phyloP scores from a whole-genome alignment of 2,329 filamentous ascomycete genomes.

The Calonectria crousiana region DNA sequence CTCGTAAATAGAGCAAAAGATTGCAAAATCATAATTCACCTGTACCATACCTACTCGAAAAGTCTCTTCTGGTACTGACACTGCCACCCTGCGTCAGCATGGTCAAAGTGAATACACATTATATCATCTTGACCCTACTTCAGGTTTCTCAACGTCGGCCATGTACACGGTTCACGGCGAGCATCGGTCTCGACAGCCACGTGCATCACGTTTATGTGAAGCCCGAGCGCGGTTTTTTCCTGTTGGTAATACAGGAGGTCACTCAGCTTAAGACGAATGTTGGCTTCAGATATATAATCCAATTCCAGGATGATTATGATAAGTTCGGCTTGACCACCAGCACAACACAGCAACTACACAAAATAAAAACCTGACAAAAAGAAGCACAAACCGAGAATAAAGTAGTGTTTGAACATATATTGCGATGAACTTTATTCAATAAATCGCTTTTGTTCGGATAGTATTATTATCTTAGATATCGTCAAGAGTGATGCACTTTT shows the following conservation, averaged over 20 bases:
- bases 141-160: not conserved
- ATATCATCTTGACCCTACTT: not conserved
- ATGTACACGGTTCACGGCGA: not conserved
- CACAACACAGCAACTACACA: not conserved
- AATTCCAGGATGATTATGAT: not conserved
- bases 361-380: not conserved
- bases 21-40: slow-evolving; percentile 11
- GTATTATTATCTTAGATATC: not conserved
- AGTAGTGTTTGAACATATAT: not conserved
- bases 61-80: not conserved
- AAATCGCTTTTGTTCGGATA: not conserved
- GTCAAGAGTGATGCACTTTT: not conserved
- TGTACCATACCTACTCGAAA: not conserved
- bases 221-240: not conserved
- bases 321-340: not conserved
- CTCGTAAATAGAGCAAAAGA: not conserved
- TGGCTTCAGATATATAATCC: not conserved
- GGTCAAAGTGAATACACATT: not conserved
- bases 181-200: not conserved
- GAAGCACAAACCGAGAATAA: not conserved
- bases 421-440: not conserved
- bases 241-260: not conserved
- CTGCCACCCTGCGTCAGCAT: not conserved
- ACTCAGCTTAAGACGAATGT: not conserved
- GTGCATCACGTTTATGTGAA: not conserved